phyloP scores from a whole-genome alignment of 345 rosid genomes.

The Iberis pinnata region DNA sequence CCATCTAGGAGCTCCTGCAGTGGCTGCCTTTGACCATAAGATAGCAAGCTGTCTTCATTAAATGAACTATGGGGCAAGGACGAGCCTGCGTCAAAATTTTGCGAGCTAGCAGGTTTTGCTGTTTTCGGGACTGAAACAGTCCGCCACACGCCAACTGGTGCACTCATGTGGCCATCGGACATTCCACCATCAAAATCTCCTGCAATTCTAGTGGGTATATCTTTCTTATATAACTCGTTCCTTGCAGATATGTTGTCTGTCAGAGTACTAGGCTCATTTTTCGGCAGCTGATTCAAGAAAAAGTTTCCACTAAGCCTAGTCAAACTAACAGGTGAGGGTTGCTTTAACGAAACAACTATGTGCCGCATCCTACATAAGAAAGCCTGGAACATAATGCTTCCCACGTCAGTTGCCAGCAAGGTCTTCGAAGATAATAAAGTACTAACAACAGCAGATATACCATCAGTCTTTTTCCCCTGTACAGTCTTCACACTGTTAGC shows the following conservation, averaged over 20 bases:
- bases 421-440: slow-evolving; percentile 55
- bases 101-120: slow-evolving; percentile 53
- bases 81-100: slow-evolving; percentile 62
- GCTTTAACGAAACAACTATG: slow-evolving; percentile 44
- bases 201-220: slow-evolving; percentile 85
- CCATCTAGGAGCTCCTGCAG: slow-evolving; percentile 94
- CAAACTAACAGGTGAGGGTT: slow-evolving; percentile 39
- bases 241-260: slow-evolving; percentile 68
- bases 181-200: slow-evolving; percentile 83
- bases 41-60: slow-evolving; percentile 65
- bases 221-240: slow-evolving; percentile 77
- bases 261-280: slow-evolving; percentile 69
- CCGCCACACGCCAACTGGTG: slow-evolving; percentile 98
- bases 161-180: slow-evolving; percentile 66
- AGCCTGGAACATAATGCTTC: slow-evolving; percentile 84
- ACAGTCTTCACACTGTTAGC: slow-evolving; percentile 44
- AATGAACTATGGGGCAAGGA: slow-evolving; percentile 67
- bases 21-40: slow-evolving; percentile 86
- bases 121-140: slow-evolving; percentile 79
- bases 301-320: slow-evolving; percentile 55
- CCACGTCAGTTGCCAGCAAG: slow-evolving; percentile 73
- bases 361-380: slow-evolving; percentile 87
- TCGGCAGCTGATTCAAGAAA: slow-evolving; percentile 55
- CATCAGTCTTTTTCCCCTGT: slow-evolving; percentile 44
- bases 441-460: slow-evolving; percentile 44